Conservation (phyloP, 257 asterid genomes). For the Vinca minor region DNA sequence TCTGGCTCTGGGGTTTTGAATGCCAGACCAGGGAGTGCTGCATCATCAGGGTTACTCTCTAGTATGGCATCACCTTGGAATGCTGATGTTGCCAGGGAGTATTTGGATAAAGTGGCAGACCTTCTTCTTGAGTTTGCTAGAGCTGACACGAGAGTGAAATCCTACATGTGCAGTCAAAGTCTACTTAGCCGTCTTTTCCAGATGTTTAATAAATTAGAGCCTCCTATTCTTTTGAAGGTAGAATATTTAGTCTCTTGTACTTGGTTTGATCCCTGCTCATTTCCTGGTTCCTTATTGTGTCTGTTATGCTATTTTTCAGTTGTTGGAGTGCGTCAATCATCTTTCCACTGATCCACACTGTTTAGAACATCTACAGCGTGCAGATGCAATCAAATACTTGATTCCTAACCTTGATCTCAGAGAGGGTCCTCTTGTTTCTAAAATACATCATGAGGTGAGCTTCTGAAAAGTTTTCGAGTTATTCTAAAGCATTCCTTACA, state of each 20-base stretch:
- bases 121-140: conserved; percentile 93
- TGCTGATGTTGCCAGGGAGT: conserved; percentile 90
- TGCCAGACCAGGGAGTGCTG: conserved; percentile 95
- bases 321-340: conserved; percentile 86
- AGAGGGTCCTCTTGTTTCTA: conserved; percentile 83
- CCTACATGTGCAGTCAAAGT: conserved; percentile 96
- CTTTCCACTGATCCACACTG: conserved; percentile 96
- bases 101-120: conserved; percentile 94
- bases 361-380: conserved; percentile 92
- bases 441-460: conserved; percentile 95
- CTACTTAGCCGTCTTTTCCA: conserved; percentile 92
- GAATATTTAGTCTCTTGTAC: conserved; percentile 7
- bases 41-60: conserved; percentile 87
- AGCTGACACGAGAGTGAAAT: conserved; percentile 85
- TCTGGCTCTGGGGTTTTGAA: conserved; percentile 95
- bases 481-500: background rate
- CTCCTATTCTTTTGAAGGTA: conserved; percentile 96
- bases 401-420: conserved; percentile 95
- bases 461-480: background rate
- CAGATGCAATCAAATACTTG: conserved; percentile 90
- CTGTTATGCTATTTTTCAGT: conserved; percentile 30
- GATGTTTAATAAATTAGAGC: conserved; percentile 93
- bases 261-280: conserved; percentile 8
- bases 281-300: conserved; percentile 8
- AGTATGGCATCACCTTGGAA: no score